A percentile compares a stretch with the other conserved stretches of the same genome.
Conservation (phyloP, 345 rosid genomes). For the Sisymbrium irio region DNA sequence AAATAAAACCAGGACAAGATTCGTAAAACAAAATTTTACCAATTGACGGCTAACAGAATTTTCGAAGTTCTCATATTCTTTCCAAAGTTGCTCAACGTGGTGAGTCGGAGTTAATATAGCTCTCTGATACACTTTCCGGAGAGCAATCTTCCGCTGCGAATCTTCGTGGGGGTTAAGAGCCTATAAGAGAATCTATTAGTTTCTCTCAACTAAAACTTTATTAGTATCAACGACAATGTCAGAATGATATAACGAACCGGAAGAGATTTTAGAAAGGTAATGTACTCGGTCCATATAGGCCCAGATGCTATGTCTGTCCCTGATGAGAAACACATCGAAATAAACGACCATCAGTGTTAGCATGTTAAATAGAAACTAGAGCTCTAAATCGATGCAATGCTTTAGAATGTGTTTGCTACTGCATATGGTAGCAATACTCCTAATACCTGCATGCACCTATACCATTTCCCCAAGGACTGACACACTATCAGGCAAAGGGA, state of each 20-base stretch:
- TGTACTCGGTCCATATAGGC: conserved; percentile 91
- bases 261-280: conserved; percentile 69
- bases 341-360: conserved; percentile 18
- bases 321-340: conserved; percentile 42
- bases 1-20: neutral
- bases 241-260: conserved; percentile 59
- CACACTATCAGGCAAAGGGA: conserved; percentile 8
- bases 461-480: neutral
- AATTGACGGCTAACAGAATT: conserved; percentile 89
- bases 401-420: neutral
- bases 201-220: neutral
- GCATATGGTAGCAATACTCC: conserved; percentile 6
- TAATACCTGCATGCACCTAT: conserved; percentile 4
- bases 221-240: neutral
- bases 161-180: conserved; percentile 70
- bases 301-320: conserved; percentile 93
- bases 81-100: conserved; percentile 95
- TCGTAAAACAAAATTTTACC: conserved; percentile 46
- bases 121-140: conserved; percentile 80
- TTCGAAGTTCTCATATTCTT: conserved; percentile 88
- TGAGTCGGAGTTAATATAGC: conserved; percentile 88
- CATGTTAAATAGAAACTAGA: conserved; percentile 4
- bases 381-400: conserved; percentile 5
- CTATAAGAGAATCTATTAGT: conserved; percentile 45
- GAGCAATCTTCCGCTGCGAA: conserved; percentile 70